Evolutionary conservation across 1,139 yeast species (phyloP).

Genomic region (Hemisphaericaspora lyxosophila): DNA sequence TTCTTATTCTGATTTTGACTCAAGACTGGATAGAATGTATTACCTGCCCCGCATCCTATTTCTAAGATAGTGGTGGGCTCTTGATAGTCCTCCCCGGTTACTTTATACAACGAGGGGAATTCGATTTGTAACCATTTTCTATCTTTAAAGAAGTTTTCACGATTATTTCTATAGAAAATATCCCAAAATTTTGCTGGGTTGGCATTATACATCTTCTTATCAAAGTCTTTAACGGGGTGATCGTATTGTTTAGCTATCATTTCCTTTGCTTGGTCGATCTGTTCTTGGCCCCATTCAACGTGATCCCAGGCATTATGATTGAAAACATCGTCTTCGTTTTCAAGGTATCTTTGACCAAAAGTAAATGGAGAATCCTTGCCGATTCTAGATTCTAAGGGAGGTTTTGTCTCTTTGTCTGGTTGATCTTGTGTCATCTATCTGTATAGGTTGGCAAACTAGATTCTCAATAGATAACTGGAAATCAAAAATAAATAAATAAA

Average conservation of each 20-base stretch:
- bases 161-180: slow-evolving; percentile 83
- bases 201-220: slow-evolving; percentile 71
- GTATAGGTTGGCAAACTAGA: too few relatives aligned
- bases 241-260: slow-evolving; percentile 75
- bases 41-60: slow-evolving; percentile 98
- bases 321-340: slow-evolving; percentile 79
- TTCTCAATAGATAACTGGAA: too few relatives aligned
- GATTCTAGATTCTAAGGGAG: slow-evolving; percentile 53
- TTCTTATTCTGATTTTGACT: slow-evolving; percentile 78
- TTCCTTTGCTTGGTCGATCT: slow-evolving; percentile 69
- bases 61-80: slow-evolving; percentile 79
- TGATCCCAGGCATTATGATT: slow-evolving; percentile 97
- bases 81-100: slow-evolving; percentile 63
- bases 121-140: slow-evolving; percentile 95
- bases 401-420: slow-evolving; percentile 19
- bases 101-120: slow-evolving; percentile 80
- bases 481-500: background rate
- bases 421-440: slow-evolving; percentile 8
- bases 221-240: slow-evolving; percentile 82
- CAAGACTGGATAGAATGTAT: slow-evolving; percentile 88
- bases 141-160: slow-evolving; percentile 92
- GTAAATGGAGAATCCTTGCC: slow-evolving; percentile 90
- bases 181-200: slow-evolving; percentile 97
- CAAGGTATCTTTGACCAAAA: slow-evolving; percentile 82
- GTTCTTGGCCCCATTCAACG: slow-evolving; percentile 97